Conservation (phyloP, 768 basidiomycete genomes). For the Leucocoprinus leucothites region DNA sequence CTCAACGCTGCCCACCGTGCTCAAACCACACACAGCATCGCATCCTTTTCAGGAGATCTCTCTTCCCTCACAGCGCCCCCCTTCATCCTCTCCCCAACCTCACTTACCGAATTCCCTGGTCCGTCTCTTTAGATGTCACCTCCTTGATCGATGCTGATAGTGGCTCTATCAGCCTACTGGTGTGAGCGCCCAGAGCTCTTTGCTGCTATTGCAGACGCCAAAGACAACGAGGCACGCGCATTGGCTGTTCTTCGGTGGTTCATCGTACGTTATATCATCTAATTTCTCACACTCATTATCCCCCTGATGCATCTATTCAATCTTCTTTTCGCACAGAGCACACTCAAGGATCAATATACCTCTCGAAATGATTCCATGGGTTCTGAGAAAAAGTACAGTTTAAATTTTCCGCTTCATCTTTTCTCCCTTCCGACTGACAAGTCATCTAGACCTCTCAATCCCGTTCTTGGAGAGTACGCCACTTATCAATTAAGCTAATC, state of each 20-base stretch:
- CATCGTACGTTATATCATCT: constrained; percentile 52
- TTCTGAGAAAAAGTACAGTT: constrained; percentile 34
- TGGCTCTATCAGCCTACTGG: constrained; percentile 74
- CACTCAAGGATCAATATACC: constrained; percentile 93
- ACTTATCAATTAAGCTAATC: background rate
- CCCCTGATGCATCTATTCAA: too few species aligned
- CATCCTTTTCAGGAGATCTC: constrained; percentile 85
- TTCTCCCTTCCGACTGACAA: constrained; percentile 1
- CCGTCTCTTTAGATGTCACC: constrained; percentile 21
- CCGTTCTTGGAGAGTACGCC: constrained; percentile 87
- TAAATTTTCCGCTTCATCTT: background rate
- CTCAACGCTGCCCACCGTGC: constrained; percentile 3
- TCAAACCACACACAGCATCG: constrained; percentile 48
- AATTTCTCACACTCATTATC: background rate
- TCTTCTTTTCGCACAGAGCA: too few species aligned
- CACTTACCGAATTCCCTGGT: constrained; percentile 92
- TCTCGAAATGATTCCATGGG: constrained; percentile 94
- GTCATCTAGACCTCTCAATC: constrained; percentile 82
- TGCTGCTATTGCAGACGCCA: constrained; percentile 78
- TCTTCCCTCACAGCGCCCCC: constrained; percentile 83
- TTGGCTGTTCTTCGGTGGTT: constrained; percentile 92
- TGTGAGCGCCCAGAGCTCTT: constrained; percentile 92
- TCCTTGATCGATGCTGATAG: background rate
- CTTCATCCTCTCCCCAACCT: constrained; percentile 89
- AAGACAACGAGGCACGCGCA: constrained; percentile 63